phyloP scores from a whole-genome alignment of 805 yeast genomes.

The Cyberlindnera sargentensis region DNA sequence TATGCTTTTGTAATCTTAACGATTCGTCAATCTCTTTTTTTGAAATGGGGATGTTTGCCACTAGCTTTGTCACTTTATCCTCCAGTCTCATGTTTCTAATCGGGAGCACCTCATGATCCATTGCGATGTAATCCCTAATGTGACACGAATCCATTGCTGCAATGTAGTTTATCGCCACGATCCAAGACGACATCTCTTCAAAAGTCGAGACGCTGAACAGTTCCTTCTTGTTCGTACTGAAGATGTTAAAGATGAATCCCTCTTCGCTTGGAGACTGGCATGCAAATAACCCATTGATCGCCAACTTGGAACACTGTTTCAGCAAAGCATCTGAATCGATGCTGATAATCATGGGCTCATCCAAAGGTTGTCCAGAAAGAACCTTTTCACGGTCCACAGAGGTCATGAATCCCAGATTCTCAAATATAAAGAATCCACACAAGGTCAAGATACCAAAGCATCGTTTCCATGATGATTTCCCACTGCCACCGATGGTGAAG shows the following conservation, averaged over 20 bases:
- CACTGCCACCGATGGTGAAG: conserved; percentile 24
- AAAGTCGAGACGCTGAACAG: conserved; percentile 34
- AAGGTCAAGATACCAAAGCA: conserved; percentile 43
- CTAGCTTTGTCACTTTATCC: conserved; percentile 30
- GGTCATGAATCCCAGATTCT: conserved; percentile 28
- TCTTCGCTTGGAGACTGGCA: conserved; percentile 17
- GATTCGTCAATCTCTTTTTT: conserved; percentile 31
- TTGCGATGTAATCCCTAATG: conserved; percentile 11
- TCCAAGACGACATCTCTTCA: conserved; percentile 54
- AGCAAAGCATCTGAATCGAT: conserved; percentile 17
- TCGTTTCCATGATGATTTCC: conserved; percentile 33
- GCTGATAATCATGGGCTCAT: conserved; percentile 28
- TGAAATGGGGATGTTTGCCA: conserved; percentile 29
- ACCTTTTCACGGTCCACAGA: conserved; percentile 22
- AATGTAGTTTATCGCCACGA: conserved; percentile 44
- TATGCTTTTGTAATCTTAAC: conserved; percentile 29
- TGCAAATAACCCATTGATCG: conserved; percentile 37
- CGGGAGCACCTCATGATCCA: conserved; percentile 20
- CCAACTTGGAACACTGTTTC: conserved; percentile 26
- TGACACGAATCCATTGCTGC: conserved; percentile 39
- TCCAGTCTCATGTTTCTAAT: conserved; percentile 21
- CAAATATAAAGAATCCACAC: conserved; percentile 42
- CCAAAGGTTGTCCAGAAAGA: conserved; percentile 15
- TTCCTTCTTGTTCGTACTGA: conserved; percentile 33
- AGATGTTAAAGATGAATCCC: conserved; percentile 28